phyloP scores from a whole-genome alignment of 768 basidiomycete genomes.

The Cyathus striatus region DNA sequence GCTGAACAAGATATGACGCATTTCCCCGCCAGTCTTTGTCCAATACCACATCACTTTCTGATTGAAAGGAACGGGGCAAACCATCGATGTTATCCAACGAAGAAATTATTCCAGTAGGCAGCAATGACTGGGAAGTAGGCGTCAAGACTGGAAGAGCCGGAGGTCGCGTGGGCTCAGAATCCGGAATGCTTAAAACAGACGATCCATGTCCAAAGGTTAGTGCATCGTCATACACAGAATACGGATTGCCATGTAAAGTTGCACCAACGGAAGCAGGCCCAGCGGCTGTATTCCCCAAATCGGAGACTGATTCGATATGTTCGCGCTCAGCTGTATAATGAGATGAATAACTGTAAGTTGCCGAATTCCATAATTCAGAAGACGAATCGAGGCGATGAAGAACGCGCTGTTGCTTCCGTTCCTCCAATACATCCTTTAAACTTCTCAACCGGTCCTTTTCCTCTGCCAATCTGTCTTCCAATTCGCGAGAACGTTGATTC shows the following conservation, averaged over 20 bases:
- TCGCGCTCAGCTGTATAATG: not conserved
- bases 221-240: not conserved
- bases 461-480: constrained; percentile 66
- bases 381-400: constrained; percentile 14
- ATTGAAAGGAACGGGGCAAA: constrained; percentile 42
- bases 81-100: constrained; percentile 42
- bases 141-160: constrained; percentile 23
- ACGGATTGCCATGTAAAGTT: not conserved
- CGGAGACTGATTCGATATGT: not conserved
- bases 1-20: not conserved
- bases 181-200: too few species aligned
- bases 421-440: constrained; percentile 56
- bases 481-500: constrained; percentile 60
- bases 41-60: constrained; percentile 46
- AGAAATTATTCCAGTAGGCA: constrained; percentile 52
- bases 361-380: not conserved
- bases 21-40: constrained; percentile 45
- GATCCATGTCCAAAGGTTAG: constrained; percentile 34
- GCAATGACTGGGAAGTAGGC: constrained; percentile 42
- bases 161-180: constrained; percentile 23
- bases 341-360: constrained; percentile 17
- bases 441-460: constrained; percentile 55
- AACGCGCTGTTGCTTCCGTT: constrained; percentile 35
- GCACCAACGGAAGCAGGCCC: not conserved
- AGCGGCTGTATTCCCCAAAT: not conserved